phyloP scores from a whole-genome alignment of 768 basidiomycete genomes.

The Exidia glandulosa region DNA sequence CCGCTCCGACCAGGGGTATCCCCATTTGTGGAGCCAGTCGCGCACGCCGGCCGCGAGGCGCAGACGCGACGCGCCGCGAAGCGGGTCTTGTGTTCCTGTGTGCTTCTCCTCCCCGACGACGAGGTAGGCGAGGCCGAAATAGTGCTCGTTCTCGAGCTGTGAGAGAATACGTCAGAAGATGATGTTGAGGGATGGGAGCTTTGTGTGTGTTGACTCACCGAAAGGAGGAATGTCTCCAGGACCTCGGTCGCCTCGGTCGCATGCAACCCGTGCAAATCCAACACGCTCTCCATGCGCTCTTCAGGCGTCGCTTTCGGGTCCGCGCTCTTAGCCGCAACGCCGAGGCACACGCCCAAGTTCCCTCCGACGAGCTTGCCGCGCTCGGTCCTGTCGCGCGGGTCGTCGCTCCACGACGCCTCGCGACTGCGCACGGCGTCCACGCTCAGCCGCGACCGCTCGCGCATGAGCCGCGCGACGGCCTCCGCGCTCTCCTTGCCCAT shows the following conservation, averaged over 20 bases:
- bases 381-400: constrained; percentile 62
- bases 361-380: constrained; percentile 70
- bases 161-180: constrained; percentile 3
- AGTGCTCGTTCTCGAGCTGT: constrained; percentile 80
- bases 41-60: constrained; percentile 80
- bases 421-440: constrained; percentile 65
- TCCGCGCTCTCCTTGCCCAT: constrained; percentile 80
- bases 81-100: constrained; percentile 79
- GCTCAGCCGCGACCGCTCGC: constrained; percentile 64
- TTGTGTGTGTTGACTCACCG: no score
- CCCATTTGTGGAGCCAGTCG: constrained; percentile 89
- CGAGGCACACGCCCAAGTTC: constrained; percentile 77
- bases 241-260: constrained; percentile 88
- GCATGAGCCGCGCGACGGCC: constrained; percentile 76
- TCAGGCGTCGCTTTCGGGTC: constrained; percentile 56
- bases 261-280: constrained; percentile 92
- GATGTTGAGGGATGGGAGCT: no score
- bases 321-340: constrained; percentile 55
- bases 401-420: constrained; percentile 72
- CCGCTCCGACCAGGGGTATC: constrained; percentile 90
- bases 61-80: constrained; percentile 69
- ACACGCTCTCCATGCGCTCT: constrained; percentile 77
- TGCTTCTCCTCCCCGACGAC: constrained; percentile 96
- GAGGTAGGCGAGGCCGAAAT: constrained; percentile 76
- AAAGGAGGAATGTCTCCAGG: constrained; percentile 75